phyloP scores from a whole-genome alignment of 768 basidiomycete genomes.

The Daedaleopsis sinensis region DNA sequence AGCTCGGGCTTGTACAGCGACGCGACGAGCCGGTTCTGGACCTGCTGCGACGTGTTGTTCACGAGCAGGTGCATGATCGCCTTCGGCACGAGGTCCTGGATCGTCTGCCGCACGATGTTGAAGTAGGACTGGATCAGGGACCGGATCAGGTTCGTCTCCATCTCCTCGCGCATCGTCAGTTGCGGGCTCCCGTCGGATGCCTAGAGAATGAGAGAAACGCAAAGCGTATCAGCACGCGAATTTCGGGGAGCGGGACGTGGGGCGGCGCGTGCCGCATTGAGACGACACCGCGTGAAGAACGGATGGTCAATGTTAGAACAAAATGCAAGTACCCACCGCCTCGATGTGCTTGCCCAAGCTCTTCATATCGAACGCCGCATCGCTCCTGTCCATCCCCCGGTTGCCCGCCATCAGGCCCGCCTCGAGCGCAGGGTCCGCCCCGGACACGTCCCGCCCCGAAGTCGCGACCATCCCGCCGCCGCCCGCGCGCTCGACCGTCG shows the following conservation, averaged over 20 bases:
- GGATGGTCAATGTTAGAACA: not conserved
- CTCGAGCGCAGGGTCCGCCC: slow-evolving; percentile 50
- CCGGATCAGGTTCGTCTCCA: slow-evolving; percentile 95
- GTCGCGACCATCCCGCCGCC: slow-evolving; percentile 44
- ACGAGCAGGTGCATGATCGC: slow-evolving; percentile 98
- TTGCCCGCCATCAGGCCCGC: slow-evolving; percentile 70
- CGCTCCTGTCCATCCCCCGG: slow-evolving; percentile 70
- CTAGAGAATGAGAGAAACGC: slow-evolving; percentile 22
- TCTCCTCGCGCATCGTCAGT: slow-evolving; percentile 85
- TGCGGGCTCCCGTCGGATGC: slow-evolving; percentile 64
- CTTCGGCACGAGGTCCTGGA: slow-evolving; percentile 96
- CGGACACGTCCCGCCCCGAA: slow-evolving; percentile 68
- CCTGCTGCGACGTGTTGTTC: slow-evolving; percentile 94
- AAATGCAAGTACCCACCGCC: slow-evolving; percentile 63
- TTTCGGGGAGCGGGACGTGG: no score
- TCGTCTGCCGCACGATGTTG: slow-evolving; percentile 92
- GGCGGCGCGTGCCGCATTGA: not conserved
- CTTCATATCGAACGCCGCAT: slow-evolving; percentile 97
- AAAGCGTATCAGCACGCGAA: no score
- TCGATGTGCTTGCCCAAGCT: slow-evolving; percentile 97
- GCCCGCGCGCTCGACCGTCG: slow-evolving; percentile 47
- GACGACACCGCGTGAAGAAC: not conserved
- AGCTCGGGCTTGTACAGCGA: slow-evolving; percentile 93
- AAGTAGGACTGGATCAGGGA: slow-evolving; percentile 96
- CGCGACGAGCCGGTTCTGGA: slow-evolving; percentile 96